Percentiles rank a stretch among this genome's conserved stretches.
Conservation (phyloP, 768 basidiomycete genomes). For the Russula sp. region DNA sequence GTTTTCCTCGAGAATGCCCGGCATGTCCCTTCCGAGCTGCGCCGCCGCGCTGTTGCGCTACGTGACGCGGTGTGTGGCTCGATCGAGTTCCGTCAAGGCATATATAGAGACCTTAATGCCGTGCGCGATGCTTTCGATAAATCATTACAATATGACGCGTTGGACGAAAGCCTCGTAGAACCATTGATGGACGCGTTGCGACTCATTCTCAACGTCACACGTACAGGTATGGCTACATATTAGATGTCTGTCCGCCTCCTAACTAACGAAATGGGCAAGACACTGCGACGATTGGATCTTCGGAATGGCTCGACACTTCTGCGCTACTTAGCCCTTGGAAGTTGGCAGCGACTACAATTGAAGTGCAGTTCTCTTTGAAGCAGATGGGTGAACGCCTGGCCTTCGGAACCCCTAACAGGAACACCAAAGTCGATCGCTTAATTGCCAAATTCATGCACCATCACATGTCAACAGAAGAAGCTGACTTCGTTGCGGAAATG, state of each 20-base stretch:
- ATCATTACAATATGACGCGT: conserved; percentile 49
- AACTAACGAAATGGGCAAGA: conserved; percentile 10
- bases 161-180: conserved; percentile 53
- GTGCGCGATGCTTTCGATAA: conserved; percentile 68
- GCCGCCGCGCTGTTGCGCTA: conserved; percentile 49
- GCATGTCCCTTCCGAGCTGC: conserved; percentile 49
- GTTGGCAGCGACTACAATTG: conserved; percentile 74
- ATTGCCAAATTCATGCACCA: conserved; percentile 67
- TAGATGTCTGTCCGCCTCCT: neutral
- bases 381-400: conserved; percentile 67
- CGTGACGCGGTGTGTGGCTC: conserved; percentile 59
- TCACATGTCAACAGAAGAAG: conserved; percentile 73
- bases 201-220: conserved; percentile 60
- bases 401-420: conserved; percentile 58
- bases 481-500: conserved; percentile 82
- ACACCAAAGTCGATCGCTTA: conserved; percentile 61
- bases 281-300: conserved; percentile 47
- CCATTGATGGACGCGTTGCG: conserved; percentile 64
- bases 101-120: conserved; percentile 70
- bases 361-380: conserved; percentile 71
- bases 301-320: conserved; percentile 59
- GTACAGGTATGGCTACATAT: conserved; percentile 45
- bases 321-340: conserved; percentile 80
- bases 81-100: conserved; percentile 68
- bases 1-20: conserved; percentile 67